These are phyloP conservation scores for Zalaria sp. DNA, from an alignment of 2,329 filamentous ascomycete genomes.

Conservation along the genomic window DNA sequence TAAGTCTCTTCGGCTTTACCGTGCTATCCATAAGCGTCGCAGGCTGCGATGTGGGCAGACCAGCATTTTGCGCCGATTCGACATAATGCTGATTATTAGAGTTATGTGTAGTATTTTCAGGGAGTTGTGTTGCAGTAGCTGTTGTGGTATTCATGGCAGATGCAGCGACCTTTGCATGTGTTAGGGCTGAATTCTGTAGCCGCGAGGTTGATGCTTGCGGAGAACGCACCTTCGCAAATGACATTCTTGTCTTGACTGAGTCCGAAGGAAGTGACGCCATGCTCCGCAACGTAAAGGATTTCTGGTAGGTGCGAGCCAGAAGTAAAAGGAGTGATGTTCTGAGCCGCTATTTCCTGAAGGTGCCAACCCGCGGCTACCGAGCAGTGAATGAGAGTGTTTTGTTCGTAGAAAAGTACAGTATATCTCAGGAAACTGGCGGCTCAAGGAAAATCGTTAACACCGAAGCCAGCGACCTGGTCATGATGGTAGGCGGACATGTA, in stretches of 20 bases:
- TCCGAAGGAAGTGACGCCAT: slow-evolving; percentile 20
- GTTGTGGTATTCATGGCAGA: slow-evolving; percentile 19
- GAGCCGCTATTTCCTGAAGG: slow-evolving; percentile 23
- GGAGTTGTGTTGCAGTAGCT: background rate
- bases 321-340: slow-evolving; percentile 6
- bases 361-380: slow-evolving; percentile 15
- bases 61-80: background rate
- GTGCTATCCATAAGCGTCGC: background rate
- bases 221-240: slow-evolving; percentile 59
- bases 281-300: slow-evolving; percentile 1
- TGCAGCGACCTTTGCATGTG: slow-evolving; percentile 22
- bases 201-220: background rate
- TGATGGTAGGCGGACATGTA: slow-evolving; percentile 34
- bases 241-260: slow-evolving; percentile 36
- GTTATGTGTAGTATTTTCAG: background rate
- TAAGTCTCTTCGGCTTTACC: slow-evolving; percentile 10
- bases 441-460: slow-evolving; percentile 36
- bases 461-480: slow-evolving; percentile 33
- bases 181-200: slow-evolving; percentile 7
- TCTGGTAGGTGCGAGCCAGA: slow-evolving; percentile 6
- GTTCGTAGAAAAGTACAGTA: slow-evolving; percentile 3
- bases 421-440: slow-evolving; percentile 28
- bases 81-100: background rate
- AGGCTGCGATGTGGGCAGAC: background rate
- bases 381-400: slow-evolving; percentile 12